phyloP scores from a whole-genome alignment of 2,329 filamentous ascomycete genomes.

The Neofusicoccum laricinum region DNA sequence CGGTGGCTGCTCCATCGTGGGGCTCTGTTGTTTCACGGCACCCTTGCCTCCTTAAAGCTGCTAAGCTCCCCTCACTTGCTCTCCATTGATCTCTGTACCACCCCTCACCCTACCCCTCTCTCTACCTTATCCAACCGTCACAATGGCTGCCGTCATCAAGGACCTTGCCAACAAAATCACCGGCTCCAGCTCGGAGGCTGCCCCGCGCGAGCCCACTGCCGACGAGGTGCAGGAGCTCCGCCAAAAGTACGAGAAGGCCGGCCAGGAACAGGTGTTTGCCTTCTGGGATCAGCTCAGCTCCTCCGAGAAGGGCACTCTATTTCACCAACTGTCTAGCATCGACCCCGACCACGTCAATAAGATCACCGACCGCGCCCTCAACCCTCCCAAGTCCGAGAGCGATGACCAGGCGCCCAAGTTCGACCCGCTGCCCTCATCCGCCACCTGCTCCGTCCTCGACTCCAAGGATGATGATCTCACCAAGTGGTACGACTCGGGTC shows the following conservation, averaged over 20 bases:
- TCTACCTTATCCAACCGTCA: background rate
- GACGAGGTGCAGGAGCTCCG: slow-evolving; percentile 67
- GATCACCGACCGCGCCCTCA: slow-evolving; percentile 76
- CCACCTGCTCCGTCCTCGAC: slow-evolving; percentile 88
- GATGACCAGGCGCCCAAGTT: slow-evolving; percentile 56
- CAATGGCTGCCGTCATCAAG: slow-evolving; percentile 15
- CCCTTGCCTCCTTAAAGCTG: slow-evolving; percentile 17
- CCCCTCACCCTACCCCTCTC: background rate
- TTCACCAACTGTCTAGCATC: slow-evolving; percentile 76
- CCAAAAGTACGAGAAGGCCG: slow-evolving; percentile 69
- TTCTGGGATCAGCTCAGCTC: slow-evolving; percentile 79
- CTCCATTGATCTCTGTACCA: background rate
- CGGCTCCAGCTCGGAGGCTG: slow-evolving; percentile 32
- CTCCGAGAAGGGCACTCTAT: slow-evolving; percentile 73
- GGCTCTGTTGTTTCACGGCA: slow-evolving; percentile 15
- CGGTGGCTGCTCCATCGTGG: slow-evolving; percentile 15
- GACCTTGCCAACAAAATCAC: slow-evolving; percentile 19
- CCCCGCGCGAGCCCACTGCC: slow-evolving; percentile 54
- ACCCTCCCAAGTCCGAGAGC: slow-evolving; percentile 64
- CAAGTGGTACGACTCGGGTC: slow-evolving; percentile 74
- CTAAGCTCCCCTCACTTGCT: slow-evolving; percentile 4
- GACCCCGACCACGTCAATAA: slow-evolving; percentile 85
- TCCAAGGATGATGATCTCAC: slow-evolving; percentile 74
- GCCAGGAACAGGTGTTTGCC: slow-evolving; percentile 78
- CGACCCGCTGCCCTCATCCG: slow-evolving; percentile 83